These are phyloP conservation scores for Emiliania huxleyi DNA, from an alignment of 78 protist species.

Conservation along the genomic window DNA sequence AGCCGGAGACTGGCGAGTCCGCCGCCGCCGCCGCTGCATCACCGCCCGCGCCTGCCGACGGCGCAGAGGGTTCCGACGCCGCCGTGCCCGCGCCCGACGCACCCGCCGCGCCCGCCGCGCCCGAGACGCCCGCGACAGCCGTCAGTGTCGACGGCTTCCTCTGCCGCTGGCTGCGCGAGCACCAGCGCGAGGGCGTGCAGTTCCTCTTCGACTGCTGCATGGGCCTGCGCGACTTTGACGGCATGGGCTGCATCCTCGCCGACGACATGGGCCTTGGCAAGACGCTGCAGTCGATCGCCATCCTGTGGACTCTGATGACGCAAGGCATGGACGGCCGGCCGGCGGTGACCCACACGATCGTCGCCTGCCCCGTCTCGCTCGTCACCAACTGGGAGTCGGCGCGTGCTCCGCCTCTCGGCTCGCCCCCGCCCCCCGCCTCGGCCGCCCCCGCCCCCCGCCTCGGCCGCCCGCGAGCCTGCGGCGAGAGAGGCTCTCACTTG, in stretches of 20 bases:
- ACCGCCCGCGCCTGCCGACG: background rate
- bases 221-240: background rate
- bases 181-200: constrained; percentile 46
- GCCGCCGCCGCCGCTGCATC: background rate
- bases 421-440: too few relatives aligned
- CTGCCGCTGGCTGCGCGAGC: background rate
- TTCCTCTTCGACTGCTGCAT: constrained; percentile 22
- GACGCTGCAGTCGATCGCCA: constrained; percentile 38
- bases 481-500: too few relatives aligned
- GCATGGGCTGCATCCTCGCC: constrained; percentile 46
- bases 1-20: background rate
- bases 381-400: constrained; percentile 6
- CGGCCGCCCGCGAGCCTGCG: too few relatives aligned
- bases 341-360: background rate
- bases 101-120: background rate
- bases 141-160: background rate
- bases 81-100: background rate
- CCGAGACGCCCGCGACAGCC: background rate
- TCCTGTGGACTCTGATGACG: background rate
- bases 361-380: background rate
- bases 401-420: too few relatives aligned
- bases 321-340: background rate
- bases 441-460: too few relatives aligned
- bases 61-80: background rate
- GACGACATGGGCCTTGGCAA: constrained; percentile 48